Conservation (phyloP, 2,329 filamentous ascomycete species). For the Neurospora sp. region DNA sequence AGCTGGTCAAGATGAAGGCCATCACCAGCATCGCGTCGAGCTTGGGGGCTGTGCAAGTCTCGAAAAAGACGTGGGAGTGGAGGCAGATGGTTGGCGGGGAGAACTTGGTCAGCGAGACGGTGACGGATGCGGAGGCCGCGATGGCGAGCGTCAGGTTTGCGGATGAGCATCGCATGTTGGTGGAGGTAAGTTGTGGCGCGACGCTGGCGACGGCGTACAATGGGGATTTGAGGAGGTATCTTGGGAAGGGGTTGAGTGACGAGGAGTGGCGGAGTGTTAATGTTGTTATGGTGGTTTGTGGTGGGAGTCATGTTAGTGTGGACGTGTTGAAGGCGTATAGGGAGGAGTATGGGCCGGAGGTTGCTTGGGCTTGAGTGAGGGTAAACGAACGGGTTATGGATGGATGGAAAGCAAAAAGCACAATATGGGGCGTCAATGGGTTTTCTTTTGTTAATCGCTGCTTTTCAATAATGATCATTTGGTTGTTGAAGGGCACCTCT, state of each 20-base stretch:
- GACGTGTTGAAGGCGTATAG: conserved; percentile 51
- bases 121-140: conserved; percentile 70
- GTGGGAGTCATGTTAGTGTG: conserved; percentile 59
- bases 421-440: not conserved
- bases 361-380: conserved; percentile 10
- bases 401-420: conserved; percentile 2
- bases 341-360: conserved; percentile 28
- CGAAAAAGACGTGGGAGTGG: conserved; percentile 48
- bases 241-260: conserved; percentile 43
- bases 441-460: not conserved
- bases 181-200: conserved; percentile 80
- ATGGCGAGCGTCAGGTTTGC: conserved; percentile 67
- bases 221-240: conserved; percentile 48
- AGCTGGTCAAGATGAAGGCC: conserved; percentile 50
- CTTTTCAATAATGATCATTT: too few relatives aligned
- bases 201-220: conserved; percentile 62
- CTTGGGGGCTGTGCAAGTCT: conserved; percentile 59
- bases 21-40: conserved; percentile 66
- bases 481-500: not conserved
- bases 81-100: conserved; percentile 32
- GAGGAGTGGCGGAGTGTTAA: conserved; percentile 56
- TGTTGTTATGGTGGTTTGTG: conserved; percentile 79
- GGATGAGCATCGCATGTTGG: conserved; percentile 71
- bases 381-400: not conserved
- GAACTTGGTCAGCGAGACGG: conserved; percentile 45